Conservation (phyloP, 176 grass and related monocot genomes). For the Thalia dealbata region DNA sequence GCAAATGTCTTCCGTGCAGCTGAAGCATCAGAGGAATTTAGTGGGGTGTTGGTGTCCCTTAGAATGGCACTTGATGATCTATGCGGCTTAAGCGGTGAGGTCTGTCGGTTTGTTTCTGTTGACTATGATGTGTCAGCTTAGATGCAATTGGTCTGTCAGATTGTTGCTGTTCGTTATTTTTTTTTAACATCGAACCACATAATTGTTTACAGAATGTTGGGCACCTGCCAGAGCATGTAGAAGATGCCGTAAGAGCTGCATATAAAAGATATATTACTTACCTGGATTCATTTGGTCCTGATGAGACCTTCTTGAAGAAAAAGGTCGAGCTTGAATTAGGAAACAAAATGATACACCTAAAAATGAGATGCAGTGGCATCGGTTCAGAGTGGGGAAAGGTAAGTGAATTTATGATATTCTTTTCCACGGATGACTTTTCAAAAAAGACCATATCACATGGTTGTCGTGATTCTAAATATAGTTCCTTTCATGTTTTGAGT, state of each 20-base stretch:
- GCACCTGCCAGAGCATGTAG: conserved; percentile 64
- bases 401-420: conserved; percentile 4
- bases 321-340: conserved; percentile 92
- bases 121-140: not conserved
- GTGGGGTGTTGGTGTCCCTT: conserved; percentile 55
- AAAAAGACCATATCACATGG: not conserved
- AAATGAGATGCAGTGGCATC: conserved; percentile 91
- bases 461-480: not conserved
- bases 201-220: conserved; percentile 51
- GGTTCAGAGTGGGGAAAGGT: conserved; percentile 93
- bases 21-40: conserved; percentile 82
- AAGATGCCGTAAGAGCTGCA: conserved; percentile 81
- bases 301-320: conserved; percentile 63
- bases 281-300: conserved; percentile 70
- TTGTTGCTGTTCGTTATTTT: not conserved
- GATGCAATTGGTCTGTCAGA: not conserved
- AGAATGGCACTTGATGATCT: conserved; percentile 95
- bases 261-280: conserved; percentile 68
- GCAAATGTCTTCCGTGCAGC: conserved; percentile 62
- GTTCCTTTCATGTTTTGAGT: not conserved
- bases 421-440: not conserved
- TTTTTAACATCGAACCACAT: conserved; percentile 4
- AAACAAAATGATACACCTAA: conserved; percentile 97
- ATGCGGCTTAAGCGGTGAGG: conserved; percentile 65
- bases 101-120: conserved; percentile 30